Conservation (phyloP, 257 asterid species). For the Solanum sejunctum region DNA sequence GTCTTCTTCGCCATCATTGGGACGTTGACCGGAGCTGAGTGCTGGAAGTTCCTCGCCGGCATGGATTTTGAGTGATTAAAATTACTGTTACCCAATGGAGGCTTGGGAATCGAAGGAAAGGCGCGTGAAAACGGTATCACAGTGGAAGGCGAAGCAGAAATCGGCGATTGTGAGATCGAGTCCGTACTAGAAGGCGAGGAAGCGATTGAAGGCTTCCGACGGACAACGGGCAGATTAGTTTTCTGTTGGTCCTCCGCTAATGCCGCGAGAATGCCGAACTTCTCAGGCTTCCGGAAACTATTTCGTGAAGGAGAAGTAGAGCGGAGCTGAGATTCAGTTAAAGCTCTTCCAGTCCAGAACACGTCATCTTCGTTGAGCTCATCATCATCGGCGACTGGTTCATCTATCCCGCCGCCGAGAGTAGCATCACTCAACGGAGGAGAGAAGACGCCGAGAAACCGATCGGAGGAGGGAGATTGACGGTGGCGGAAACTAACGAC, state of each 20-base stretch:
- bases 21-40: constrained; percentile 66
- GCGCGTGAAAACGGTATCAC: constrained; percentile 29
- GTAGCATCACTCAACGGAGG: constrained; percentile 26
- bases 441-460: constrained; percentile 56
- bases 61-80: constrained; percentile 35
- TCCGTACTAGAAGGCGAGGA: constrained; percentile 2
- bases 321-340: constrained; percentile 4
- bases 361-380: constrained; percentile 74
- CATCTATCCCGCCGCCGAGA: neutral
- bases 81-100: constrained; percentile 15
- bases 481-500: constrained; percentile 35
- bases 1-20: constrained; percentile 46
- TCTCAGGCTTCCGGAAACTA: constrained; percentile 25
- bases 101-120: constrained; percentile 46
- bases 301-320: constrained; percentile 16
- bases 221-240: constrained; percentile 16
- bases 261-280: constrained; percentile 65
- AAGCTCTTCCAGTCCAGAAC: constrained; percentile 35
- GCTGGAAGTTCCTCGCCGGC: constrained; percentile 49
- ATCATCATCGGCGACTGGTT: constrained; percentile 16
- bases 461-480: constrained; percentile 50
- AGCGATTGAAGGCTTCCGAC: constrained; percentile 24
- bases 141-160: constrained; percentile 6
- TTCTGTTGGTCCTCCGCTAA: constrained; percentile 29
- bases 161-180: neutral